Base-by-base conservation (phyloP, 2,329 filamentous ascomycete species). In the Ceratocystis diversiconidia region DNA sequence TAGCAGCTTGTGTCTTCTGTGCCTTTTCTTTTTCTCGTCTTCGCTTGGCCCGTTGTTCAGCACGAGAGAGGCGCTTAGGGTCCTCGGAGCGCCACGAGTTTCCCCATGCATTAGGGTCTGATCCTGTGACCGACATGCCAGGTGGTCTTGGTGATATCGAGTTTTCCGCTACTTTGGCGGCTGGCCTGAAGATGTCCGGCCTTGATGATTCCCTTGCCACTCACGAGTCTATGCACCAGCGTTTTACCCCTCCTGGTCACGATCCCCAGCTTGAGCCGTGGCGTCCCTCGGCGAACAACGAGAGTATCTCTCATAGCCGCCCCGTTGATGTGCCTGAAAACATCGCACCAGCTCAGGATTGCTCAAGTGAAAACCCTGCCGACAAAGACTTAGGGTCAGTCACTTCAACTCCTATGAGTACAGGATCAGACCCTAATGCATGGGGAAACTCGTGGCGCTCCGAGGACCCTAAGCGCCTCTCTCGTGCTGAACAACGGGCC, bases 301-400 rank as follows among this genome's bases (percentile, higher is more conserved):
- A 32, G 19, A 28, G 6, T 3, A 43, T 8, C 2, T 43, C 30
- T 61, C 59, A 61, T 12, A 44, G 17, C 48, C 22, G 25, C 10
- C 7, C 55, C 32, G 3, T 10, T 8, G 55, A 59, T 59, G 17
- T 10, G 55, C 17, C 30, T 19, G 5, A 36, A 59, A 7, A 30
- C 8, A 30, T n/a, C 5, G 12, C 3, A 12, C 4, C 28, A 59
- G 3, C 30, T 68, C 59, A 41, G 3, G 36, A 15, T 15, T 12
- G 10, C 36, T 3, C 12, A 15, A 41, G 36, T 41, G 68, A 68
- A 3, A 66, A 68, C 48, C 69, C 70, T 30, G 65, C 44, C 15
- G 43, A 57, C n/a, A 36, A 36, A 36, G 28, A 15, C 4, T 7
- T 36, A n/a, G 55, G 28, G 28, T 59, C 55, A 7, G 55, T 25